Evolutionary conservation across 2,329 filamentous ascomycete genomes (phyloP).

Genomic region (Venturia effusa): DNA sequence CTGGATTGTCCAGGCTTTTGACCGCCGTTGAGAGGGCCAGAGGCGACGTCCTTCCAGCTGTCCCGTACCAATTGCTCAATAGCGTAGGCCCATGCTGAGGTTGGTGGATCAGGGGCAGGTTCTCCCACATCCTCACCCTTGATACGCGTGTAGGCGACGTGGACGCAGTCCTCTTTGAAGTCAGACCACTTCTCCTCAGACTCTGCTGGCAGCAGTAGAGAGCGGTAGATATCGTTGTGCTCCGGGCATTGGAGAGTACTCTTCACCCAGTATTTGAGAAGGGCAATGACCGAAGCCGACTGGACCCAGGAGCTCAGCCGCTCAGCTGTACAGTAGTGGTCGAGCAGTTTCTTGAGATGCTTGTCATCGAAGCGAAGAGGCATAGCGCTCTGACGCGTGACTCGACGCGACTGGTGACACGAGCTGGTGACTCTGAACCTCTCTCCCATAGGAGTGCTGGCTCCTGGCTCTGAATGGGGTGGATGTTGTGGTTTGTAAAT

Average conservation of each 20-base stretch:
- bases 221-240: background rate
- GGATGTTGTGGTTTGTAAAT: background rate
- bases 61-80: background rate
- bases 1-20: background rate
- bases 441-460: background rate
- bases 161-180: background rate
- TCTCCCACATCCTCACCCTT: background rate
- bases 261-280: background rate
- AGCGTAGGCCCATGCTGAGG: background rate
- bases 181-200: slow-evolving; percentile 1
- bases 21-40: background rate
- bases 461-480: background rate
- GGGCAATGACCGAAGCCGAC: background rate
- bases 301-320: background rate
- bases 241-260: background rate
- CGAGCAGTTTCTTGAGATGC: background rate
- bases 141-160: background rate
- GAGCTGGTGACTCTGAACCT: background rate
- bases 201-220: background rate
- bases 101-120: background rate
- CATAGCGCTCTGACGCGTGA: background rate
- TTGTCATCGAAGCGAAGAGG: background rate
- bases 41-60: background rate
- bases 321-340: background rate
- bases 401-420: background rate